Percentiles rank a stretch among this genome's conserved stretches.
phyloP scores from a whole-genome alignment of 2,329 filamentous ascomycete species.

The Byssochlamys sp. region DNA sequence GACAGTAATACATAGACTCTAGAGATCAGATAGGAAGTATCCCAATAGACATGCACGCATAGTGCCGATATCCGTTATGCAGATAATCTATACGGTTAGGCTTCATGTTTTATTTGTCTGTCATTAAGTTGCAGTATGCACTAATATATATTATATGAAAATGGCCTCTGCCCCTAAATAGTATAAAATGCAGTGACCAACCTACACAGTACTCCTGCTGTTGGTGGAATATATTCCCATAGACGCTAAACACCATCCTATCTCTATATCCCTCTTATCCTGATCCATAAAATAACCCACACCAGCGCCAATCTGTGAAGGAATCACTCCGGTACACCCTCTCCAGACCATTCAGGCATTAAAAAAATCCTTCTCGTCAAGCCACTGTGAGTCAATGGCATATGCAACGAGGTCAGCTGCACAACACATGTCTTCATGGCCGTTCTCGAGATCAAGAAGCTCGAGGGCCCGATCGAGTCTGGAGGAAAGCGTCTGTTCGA shows the following conservation, averaged over 20 bases:
- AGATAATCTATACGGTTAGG: no score
- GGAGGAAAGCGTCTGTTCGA: slow-evolving; percentile 23
- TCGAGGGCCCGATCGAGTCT: slow-evolving; percentile 24
- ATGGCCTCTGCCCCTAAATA: not conserved
- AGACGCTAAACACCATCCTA: not conserved
- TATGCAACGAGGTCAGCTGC: slow-evolving; percentile 35
- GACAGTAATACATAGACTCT: no score
- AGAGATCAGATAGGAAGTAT: no score
- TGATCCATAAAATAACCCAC: not conserved
- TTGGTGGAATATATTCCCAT: not conserved
- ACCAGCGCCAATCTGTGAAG: not conserved
- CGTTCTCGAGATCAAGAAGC: slow-evolving; percentile 29
- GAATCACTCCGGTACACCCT: not conserved
- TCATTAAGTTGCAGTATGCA: no score
- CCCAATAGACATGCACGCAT: no score
- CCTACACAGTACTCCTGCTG: not conserved
- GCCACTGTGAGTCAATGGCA: slow-evolving; percentile 34
- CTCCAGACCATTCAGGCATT: not conserved
- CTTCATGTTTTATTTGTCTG: no score
- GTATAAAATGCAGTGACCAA: not conserved
- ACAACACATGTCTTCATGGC: slow-evolving; percentile 33
- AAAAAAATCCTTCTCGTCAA: slow-evolving; percentile 32
- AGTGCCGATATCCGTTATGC: no score
- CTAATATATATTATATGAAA: not conserved
- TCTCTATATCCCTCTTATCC: not conserved